These are phyloP conservation scores for Cryptococcus sp. DNA, from an alignment of 1,284 basidiomycete genomes.

Conservation along the genomic window DNA sequence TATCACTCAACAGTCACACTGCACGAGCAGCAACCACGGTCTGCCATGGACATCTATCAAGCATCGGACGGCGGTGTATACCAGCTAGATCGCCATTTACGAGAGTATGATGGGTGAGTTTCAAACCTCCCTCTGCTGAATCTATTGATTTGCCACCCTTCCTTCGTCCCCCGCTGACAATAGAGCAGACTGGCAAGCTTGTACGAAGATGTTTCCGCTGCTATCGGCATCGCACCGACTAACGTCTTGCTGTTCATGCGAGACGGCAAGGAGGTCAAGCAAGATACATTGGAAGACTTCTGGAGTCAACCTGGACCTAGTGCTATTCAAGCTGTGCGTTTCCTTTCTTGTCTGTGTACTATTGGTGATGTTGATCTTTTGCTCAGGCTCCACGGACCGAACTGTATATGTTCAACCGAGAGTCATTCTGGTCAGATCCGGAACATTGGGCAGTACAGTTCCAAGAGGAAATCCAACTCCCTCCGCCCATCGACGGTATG, in stretches of 20 bases:
- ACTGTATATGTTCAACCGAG: constrained; percentile 46
- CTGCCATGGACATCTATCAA: constrained; percentile 41
- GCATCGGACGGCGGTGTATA: constrained; percentile 45
- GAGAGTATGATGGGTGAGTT: constrained; percentile 43
- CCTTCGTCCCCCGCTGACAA: neutral
- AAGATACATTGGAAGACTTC: constrained; percentile 38
- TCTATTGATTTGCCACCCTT: constrained; percentile 2
- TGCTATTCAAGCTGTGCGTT: neutral
- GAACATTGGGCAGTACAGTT: constrained; percentile 41
- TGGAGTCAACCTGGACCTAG: constrained; percentile 45
- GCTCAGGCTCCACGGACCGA: constrained; percentile 15
- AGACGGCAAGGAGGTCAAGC: constrained; percentile 44
- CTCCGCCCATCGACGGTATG: constrained; percentile 41
- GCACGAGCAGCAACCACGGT: neutral
- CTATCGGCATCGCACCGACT: constrained; percentile 26
- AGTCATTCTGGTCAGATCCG: constrained; percentile 47
- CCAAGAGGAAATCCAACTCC: constrained; percentile 41
- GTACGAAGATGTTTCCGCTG: constrained; percentile 27
- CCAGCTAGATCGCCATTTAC: constrained; percentile 29
- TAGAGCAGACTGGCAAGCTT: constrained; percentile 37
- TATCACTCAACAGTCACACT: neutral
- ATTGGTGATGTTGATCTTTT: too few species aligned
- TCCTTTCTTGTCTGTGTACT: too few species aligned
- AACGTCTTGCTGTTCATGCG: constrained; percentile 48
- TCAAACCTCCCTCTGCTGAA: neutral